These are phyloP conservation scores for Bruguiera parviflora DNA, from an alignment of 345 rosid species.

Conservation along the genomic window DNA sequence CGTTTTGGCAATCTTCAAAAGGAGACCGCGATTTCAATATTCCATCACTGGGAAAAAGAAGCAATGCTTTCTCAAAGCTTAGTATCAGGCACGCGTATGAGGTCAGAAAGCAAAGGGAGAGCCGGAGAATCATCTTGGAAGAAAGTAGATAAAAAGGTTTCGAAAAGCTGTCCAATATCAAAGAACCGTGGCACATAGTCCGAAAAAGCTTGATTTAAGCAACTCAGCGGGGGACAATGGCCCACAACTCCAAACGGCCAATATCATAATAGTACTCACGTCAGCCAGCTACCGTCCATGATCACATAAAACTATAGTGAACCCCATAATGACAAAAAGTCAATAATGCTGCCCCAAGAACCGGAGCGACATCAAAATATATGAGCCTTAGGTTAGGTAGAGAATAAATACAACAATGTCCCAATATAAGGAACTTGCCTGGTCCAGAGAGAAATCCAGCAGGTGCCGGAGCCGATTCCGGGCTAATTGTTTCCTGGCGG, in stretches of 20 bases:
- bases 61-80: neutral
- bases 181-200: neutral
- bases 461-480: slow-evolving; percentile 43
- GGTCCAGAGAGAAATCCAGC: slow-evolving; percentile 72
- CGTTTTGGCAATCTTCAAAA: neutral
- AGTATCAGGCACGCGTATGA: neutral
- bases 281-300: neutral
- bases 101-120: slow-evolving; percentile 13
- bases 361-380: slow-evolving; percentile 3
- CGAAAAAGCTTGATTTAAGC: neutral
- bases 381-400: slow-evolving; percentile 17
- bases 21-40: no score
- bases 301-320: neutral
- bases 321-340: slow-evolving; percentile 15
- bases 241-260: neutral
- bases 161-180: slow-evolving; percentile 8
- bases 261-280: neutral
- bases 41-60: slow-evolving; percentile 8
- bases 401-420: neutral
- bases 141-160: slow-evolving; percentile 20
- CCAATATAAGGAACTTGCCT: slow-evolving; percentile 38
- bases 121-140: slow-evolving; percentile 21
- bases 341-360: slow-evolving; percentile 3
- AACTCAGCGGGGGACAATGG: neutral
- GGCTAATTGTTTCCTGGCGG: slow-evolving; percentile 37